phyloP scores from a whole-genome alignment of 2,329 filamentous ascomycete species.

The Colletotrichum trifolii region DNA sequence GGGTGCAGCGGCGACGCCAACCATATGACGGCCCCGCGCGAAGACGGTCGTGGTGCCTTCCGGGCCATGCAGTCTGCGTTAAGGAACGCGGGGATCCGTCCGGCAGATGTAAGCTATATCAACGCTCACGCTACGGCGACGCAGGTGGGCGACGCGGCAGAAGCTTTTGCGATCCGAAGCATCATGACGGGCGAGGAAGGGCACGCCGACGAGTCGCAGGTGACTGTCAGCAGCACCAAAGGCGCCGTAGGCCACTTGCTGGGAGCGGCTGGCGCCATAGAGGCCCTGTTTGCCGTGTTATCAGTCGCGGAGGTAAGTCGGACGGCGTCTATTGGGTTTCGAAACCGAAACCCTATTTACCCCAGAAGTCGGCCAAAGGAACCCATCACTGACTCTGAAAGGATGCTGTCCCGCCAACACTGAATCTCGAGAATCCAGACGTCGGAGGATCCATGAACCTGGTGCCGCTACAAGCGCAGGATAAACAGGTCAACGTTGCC shows the following conservation, averaged over 20 bases:
- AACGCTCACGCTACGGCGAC: constrained; percentile 97
- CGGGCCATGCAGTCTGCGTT: constrained; percentile 88
- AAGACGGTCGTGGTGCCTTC: constrained; percentile 83
- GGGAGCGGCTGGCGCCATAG: constrained; percentile 89
- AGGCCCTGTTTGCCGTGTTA: constrained; percentile 86
- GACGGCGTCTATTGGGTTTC: constrained; percentile 13
- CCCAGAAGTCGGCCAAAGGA: constrained; percentile 13
- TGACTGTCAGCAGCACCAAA: constrained; percentile 94
- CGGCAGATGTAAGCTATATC: constrained; percentile 84
- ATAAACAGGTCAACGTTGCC: constrained; percentile 76
- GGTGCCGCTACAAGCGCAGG: constrained; percentile 77
- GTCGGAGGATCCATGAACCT: constrained; percentile 85
- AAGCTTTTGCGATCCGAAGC: constrained; percentile 83
- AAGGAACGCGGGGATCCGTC: constrained; percentile 75
- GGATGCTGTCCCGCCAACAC: constrained; percentile 84
- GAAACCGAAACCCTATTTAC: constrained; percentile 34
- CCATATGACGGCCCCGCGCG: constrained; percentile 91
- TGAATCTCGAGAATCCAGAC: constrained; percentile 79
- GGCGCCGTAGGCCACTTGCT: constrained; percentile 92
- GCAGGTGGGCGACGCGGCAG: constrained; percentile 84
- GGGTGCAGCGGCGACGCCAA: constrained; percentile 90
- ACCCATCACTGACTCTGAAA: constrained; percentile 49
- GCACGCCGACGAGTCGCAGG: constrained; percentile 65
- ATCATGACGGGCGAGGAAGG: constrained; percentile 82
- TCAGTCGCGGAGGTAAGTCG: constrained; percentile 78